Evolutionary conservation across 495 filamentous ascomycete genomes (phyloP).

Genomic region (Xanthoparmelia taractica): DNA sequence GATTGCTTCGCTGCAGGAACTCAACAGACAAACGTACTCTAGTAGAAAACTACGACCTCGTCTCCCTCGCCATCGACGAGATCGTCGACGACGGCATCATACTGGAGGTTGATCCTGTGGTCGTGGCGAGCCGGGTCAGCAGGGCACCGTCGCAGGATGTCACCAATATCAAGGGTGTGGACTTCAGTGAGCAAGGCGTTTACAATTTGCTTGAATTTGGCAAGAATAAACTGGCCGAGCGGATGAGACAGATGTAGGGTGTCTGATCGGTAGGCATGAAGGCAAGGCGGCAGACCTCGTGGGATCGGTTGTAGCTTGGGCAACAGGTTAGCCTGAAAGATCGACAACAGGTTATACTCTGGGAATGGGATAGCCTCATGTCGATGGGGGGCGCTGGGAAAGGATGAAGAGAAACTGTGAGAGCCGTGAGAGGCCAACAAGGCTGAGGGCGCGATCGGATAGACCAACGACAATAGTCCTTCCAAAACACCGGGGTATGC

Average conservation of each 20-base stretch:
- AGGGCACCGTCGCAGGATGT: conserved; percentile 86
- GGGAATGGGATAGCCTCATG: neutral
- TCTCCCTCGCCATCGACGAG: conserved; percentile 89
- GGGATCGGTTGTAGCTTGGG: neutral
- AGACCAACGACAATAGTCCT: neutral
- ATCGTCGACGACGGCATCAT: conserved; percentile 95
- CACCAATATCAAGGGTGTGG: conserved; percentile 80
- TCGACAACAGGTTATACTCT: neutral
- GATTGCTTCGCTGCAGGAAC: conserved; percentile 46
- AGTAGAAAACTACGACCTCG: conserved; percentile 93
- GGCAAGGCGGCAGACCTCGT: neutral
- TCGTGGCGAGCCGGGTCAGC: conserved; percentile 85
- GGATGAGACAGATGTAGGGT: conserved; percentile 64
- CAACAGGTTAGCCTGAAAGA: neutral
- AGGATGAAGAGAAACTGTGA: neutral
- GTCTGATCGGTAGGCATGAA: neutral
- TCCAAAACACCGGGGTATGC: conserved; percentile 1
- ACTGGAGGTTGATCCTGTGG: conserved; percentile 88
- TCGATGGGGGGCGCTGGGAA: too few relatives aligned
- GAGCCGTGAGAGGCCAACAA: neutral
- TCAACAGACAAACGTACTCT: conserved; percentile 95
- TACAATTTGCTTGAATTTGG: conserved; percentile 94
- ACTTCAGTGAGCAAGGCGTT: conserved; percentile 91
- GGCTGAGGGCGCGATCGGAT: neutral
- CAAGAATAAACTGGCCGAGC: conserved; percentile 83